Evolutionary conservation across 1,284 basidiomycete genomes (phyloP).

Genomic region (Cronartium quercuum): DNA sequence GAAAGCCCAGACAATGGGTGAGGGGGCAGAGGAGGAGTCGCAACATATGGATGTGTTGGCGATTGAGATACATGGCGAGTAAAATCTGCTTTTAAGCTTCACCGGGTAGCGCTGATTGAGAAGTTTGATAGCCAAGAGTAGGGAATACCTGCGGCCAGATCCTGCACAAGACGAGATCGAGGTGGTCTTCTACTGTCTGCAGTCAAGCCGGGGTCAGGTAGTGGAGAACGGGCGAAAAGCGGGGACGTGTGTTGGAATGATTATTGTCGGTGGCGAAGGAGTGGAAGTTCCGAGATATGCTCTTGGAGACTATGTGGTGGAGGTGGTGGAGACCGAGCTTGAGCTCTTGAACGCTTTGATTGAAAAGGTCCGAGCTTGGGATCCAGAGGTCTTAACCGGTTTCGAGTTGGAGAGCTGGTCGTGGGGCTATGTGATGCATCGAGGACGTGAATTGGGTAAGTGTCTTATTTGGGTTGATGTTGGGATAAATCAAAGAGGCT

Average conservation of each 20-base stretch:
- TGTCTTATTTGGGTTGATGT: background rate
- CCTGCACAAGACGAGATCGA: conserved; percentile 65
- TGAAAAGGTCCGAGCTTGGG: conserved; percentile 68
- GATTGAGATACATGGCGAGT: conserved; percentile 73
- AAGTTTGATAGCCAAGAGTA: conserved; percentile 39
- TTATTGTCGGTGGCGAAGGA: conserved; percentile 54
- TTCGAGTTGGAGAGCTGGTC: conserved; percentile 84
- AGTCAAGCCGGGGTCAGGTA: conserved; percentile 56
- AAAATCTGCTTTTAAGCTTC: background rate
- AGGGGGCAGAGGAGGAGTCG: conserved; percentile 55
- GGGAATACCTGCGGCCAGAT: conserved; percentile 63
- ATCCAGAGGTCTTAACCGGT: conserved; percentile 85
- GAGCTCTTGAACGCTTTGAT: conserved; percentile 74
- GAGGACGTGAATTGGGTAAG: conserved; percentile 53
- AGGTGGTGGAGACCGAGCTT: conserved; percentile 65
- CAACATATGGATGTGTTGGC: conserved; percentile 74
- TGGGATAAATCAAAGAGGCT: background rate
- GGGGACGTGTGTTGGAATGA: conserved; percentile 57
- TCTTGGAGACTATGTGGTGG: conserved; percentile 49
- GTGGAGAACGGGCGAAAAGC: conserved; percentile 49
- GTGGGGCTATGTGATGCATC: conserved; percentile 82
- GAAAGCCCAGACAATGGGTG: conserved; percentile 41
- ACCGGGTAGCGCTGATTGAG: background rate
- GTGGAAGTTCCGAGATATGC: conserved; percentile 39
- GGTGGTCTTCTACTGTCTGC: conserved; percentile 65